A percentile compares a stretch with the other conserved stretches of the same genome.
These are phyloP conservation scores for Phytophthora colocasiae DNA, from an alignment of 352 stramenopile species.

Conservation along the genomic window DNA sequence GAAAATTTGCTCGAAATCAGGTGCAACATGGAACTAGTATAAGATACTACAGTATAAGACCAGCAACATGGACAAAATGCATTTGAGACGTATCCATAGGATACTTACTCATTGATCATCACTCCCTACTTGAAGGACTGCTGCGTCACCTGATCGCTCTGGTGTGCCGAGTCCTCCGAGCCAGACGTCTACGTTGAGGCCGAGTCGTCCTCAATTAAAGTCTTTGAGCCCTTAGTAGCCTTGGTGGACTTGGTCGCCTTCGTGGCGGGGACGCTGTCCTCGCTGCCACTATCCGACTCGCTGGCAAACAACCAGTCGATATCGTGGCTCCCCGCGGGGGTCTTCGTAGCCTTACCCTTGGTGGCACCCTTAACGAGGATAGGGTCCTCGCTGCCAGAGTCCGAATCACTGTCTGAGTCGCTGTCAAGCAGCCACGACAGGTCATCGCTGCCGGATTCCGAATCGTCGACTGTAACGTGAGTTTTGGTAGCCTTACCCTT, in stretches of 20 bases:
- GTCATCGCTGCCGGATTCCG: not conserved
- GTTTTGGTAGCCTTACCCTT: conserved; percentile 10
- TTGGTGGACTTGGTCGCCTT: conserved; percentile 5
- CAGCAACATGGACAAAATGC: conserved; percentile 6
- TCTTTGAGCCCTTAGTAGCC: conserved; percentile 12
- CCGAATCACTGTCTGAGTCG: conserved; percentile 2
- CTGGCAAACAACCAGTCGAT: conserved; percentile 14
- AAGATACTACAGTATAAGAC: no score
- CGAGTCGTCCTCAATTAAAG: conserved; percentile 6
- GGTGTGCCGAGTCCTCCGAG: conserved; percentile 9
- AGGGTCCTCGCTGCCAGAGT: conserved; percentile 11
- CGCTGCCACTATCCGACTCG: conserved; percentile 2
- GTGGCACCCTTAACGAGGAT: conserved; percentile 3
- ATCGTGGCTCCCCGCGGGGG: not conserved
- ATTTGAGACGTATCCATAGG: not conserved
- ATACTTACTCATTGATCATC: not conserved
- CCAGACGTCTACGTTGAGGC: conserved; percentile 10
- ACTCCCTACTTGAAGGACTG: conserved; percentile 2
- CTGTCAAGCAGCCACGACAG: conserved; percentile 13
- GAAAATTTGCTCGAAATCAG: conserved; percentile 24
- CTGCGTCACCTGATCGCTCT: conserved; percentile 8
- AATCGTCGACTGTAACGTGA: not conserved
- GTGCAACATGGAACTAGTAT: not conserved
- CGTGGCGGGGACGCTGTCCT: not conserved
- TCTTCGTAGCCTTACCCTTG: conserved; percentile 11